Evolutionary conservation across 169 alveolate species (phyloP).

Genomic region (Eimeria sp.): DNA sequence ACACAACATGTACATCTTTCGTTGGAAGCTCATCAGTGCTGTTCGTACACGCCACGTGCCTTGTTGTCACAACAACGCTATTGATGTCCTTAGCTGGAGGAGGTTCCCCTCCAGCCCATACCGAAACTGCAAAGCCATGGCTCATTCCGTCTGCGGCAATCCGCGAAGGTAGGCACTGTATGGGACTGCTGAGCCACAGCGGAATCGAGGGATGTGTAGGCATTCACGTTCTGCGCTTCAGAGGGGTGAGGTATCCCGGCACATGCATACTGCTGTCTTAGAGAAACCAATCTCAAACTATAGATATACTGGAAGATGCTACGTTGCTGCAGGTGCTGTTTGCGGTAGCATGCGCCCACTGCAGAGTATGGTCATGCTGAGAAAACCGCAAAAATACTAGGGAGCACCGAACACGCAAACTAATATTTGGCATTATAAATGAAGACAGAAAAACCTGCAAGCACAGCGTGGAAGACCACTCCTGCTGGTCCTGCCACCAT

Average conservation of each 20-base stretch:
- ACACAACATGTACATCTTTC: background rate
- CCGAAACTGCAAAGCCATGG: slow-evolving; percentile 44
- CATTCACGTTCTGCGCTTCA: background rate
- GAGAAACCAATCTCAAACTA: background rate
- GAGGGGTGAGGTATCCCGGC: background rate
- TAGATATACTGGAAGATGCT: background rate
- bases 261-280: background rate
- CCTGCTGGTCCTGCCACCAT: background rate
- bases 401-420: background rate
- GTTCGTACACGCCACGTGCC: background rate
- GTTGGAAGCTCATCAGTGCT: background rate
- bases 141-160: background rate
- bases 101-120: slow-evolving; percentile 3
- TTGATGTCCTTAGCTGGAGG: background rate
- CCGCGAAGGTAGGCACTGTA: background rate
- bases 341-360: background rate
- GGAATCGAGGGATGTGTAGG: background rate
- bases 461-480: background rate
- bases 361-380: background rate
- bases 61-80: background rate
- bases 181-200: background rate
- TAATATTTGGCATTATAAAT: no score
- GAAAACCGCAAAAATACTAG: background rate
- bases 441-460: background rate
- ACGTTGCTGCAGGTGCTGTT: background rate